Conservation (phyloP, 2,329 filamentous ascomycete genomes). For the Thelonectria olida region DNA sequence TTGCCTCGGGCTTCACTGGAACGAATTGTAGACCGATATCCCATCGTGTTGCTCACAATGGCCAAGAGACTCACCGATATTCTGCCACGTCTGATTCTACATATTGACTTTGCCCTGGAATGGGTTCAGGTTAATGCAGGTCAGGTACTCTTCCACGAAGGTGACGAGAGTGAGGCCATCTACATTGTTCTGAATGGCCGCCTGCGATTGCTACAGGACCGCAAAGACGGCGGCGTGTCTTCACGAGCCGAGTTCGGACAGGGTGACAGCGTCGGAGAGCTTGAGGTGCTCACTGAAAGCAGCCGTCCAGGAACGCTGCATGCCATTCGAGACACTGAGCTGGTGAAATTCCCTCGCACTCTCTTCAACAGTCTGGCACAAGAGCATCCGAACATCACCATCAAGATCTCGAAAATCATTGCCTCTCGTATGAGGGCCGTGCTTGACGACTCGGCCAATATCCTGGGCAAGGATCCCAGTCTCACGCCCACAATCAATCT, state of each 20-base stretch:
- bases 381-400: conserved; percentile 97
- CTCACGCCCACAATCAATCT: conserved; percentile 62
- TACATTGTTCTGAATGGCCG: conserved; percentile 97
- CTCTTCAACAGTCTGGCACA: conserved; percentile 97
- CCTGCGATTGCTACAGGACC: conserved; percentile 83
- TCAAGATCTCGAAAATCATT: conserved; percentile 99
- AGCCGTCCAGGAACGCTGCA: conserved; percentile 90
- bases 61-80: conserved; percentile 93
- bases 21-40: conserved; percentile 90
- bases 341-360: conserved; percentile 95
- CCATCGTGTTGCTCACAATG: conserved; percentile 92
- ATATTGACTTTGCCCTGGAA: conserved; percentile 98
- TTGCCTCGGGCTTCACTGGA: conserved; percentile 86
- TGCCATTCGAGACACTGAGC: conserved; percentile 94
- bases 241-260: conserved; percentile 94
- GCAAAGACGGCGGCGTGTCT: conserved; percentile 81
- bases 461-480: conserved; percentile 71
- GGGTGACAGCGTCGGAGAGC: conserved; percentile 95
- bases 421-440: conserved; percentile 92
- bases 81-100: conserved; percentile 86
- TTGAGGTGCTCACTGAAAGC: conserved; percentile 96
- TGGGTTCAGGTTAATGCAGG: conserved; percentile 98
- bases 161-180: conserved; percentile 96
- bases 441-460: conserved; percentile 80
- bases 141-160: conserved; percentile 92